These are phyloP conservation scores for Theileria parva DNA, from an alignment of 169 alveolate species.

Conservation along the genomic window DNA sequence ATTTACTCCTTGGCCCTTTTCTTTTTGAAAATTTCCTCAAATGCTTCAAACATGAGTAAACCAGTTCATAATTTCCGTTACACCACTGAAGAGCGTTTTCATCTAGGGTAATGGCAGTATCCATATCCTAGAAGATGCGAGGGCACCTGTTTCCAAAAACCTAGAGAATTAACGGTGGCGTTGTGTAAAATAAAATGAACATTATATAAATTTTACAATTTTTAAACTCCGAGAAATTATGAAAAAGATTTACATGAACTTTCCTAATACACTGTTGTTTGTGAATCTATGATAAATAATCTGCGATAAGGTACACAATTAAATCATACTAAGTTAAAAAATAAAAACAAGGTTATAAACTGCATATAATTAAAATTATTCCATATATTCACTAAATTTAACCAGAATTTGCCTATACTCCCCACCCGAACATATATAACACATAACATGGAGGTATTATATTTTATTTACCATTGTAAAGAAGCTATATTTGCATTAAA, in stretches of 20 bases:
- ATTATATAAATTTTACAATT: too few species aligned
- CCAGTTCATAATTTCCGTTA: slow-evolving; percentile 58
- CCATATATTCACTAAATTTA: background rate
- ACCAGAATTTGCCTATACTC: background rate
- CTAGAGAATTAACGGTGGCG: background rate
- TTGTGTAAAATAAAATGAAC: background rate
- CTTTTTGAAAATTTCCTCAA: background rate
- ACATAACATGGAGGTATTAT: too few species aligned
- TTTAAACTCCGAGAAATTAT: too few species aligned
- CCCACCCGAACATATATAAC: background rate
- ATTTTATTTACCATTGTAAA: too few species aligned
- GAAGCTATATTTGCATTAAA: too few species aligned
- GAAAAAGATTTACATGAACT: background rate
- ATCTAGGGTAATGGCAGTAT: background rate
- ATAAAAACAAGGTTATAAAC: background rate
- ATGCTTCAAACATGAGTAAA: slow-evolving; percentile 31
- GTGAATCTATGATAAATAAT: background rate
- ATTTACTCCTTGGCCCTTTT: background rate
- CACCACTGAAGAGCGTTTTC: slow-evolving; percentile 52
- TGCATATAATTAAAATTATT: background rate
- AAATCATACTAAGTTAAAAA: background rate
- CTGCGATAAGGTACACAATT: background rate
- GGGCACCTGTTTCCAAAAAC: background rate
- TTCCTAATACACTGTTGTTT: background rate
- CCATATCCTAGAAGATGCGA: slow-evolving; percentile 6